Percentiles rank a stretch among this genome's conserved stretches.
These are phyloP conservation scores for Suillus paluster DNA, from an alignment of 768 basidiomycete species.

Conservation along the genomic window DNA sequence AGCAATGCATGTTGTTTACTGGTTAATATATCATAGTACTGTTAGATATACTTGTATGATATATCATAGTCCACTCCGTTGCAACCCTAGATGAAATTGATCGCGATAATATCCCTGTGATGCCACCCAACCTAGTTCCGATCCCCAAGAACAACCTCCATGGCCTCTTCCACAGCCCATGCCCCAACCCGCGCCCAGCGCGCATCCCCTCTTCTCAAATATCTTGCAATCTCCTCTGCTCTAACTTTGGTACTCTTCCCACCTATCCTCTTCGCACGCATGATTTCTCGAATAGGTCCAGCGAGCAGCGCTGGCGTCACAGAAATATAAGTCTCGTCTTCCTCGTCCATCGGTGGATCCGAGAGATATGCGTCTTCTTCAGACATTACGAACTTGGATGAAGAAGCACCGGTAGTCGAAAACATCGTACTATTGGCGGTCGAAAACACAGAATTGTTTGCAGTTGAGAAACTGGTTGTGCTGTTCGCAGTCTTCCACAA, in stretches of 20 bases:
- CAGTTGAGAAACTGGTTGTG: conserved; percentile 33
- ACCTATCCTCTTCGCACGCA: conserved; percentile 40
- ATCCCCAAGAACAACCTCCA: conserved; percentile 38
- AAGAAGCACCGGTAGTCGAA: conserved; percentile 32
- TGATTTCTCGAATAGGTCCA: conserved; percentile 48
- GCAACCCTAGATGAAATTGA: not conserved
- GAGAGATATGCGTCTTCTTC: conserved; percentile 49
- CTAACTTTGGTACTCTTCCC: conserved; percentile 8
- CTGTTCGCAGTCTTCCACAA: conserved; percentile 53
- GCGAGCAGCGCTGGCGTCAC: conserved; percentile 58
- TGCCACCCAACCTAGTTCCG: not conserved
- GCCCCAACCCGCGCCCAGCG: conserved; percentile 68
- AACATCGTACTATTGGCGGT: conserved; percentile 30
- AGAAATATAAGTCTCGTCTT: conserved; percentile 71
- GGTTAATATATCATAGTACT: not conserved
- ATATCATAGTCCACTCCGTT: not conserved
- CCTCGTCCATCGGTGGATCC: conserved; percentile 62
- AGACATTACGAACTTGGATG: conserved; percentile 33
- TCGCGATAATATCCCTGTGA: not conserved
- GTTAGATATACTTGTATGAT: not conserved
- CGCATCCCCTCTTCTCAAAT: conserved; percentile 56
- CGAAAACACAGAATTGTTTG: conserved; percentile 17
- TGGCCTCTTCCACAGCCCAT: conserved; percentile 66
- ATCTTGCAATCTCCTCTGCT: conserved; percentile 46
- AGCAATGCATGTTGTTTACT: not conserved